These are phyloP conservation scores for Phytophthora syringae DNA, from an alignment of 352 stramenopile species.

Conservation along the genomic window DNA sequence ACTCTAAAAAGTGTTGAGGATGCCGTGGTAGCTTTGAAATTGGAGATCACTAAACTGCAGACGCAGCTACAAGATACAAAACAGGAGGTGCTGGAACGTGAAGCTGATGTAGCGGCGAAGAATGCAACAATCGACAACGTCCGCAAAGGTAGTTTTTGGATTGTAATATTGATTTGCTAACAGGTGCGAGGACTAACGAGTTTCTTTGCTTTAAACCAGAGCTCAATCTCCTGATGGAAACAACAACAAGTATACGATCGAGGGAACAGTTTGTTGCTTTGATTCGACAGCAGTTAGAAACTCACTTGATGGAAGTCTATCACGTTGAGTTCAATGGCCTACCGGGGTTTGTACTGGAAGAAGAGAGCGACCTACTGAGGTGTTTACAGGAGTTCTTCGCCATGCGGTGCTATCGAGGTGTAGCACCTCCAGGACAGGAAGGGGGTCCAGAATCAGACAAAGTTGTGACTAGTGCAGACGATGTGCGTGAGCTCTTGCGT, in stretches of 20 bases:
- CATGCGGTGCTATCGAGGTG: slow-evolving; percentile 37
- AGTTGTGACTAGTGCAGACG: slow-evolving; percentile 22
- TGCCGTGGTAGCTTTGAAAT: slow-evolving; percentile 3
- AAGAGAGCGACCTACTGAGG: slow-evolving; percentile 44
- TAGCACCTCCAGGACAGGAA: slow-evolving; percentile 7
- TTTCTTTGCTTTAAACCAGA: slow-evolving; percentile 26
- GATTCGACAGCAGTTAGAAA: slow-evolving; percentile 59
- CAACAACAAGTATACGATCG: slow-evolving; percentile 22
- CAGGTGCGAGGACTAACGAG: neutral
- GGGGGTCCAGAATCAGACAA: slow-evolving; percentile 1
- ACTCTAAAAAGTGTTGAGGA: slow-evolving; percentile 10
- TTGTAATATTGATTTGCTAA: neutral
- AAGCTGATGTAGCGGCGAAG: slow-evolving; percentile 40
- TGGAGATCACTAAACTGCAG: slow-evolving; percentile 20
- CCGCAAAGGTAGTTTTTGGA: slow-evolving; percentile 46
- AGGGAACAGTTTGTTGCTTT: slow-evolving; percentile 42
- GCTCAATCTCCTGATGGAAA: slow-evolving; percentile 36
- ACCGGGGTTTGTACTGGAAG: slow-evolving; percentile 27
- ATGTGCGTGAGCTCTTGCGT: slow-evolving; percentile 32
- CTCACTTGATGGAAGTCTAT: slow-evolving; percentile 51
- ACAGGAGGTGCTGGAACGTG: slow-evolving; percentile 27
- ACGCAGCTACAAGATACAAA: slow-evolving; percentile 18
- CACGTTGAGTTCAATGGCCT: slow-evolving; percentile 37
- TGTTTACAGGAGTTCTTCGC: slow-evolving; percentile 45
- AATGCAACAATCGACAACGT: slow-evolving; percentile 60